phyloP scores from a whole-genome alignment of 257 asterid species.

The Capsicum chinense region DNA sequence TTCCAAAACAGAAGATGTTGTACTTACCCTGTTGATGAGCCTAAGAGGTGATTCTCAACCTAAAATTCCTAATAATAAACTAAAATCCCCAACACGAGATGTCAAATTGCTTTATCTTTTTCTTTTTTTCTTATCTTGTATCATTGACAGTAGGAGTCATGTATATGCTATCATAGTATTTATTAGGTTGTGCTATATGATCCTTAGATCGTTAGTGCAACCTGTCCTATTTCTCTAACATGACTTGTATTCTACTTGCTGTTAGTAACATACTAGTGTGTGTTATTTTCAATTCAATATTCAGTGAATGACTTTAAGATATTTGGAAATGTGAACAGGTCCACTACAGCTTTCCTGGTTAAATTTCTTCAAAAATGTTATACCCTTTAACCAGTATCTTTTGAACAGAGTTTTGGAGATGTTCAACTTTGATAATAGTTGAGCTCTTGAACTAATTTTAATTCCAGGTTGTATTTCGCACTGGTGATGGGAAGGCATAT shows the following conservation, averaged over 20 bases:
- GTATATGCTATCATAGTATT: neutral
- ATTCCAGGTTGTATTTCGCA: constrained; percentile 62
- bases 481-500: constrained; percentile 63
- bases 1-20: neutral
- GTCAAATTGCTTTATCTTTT: neutral
- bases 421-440: constrained; percentile 1
- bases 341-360: constrained; percentile 71
- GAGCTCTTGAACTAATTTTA: neutral
- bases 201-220: too few species aligned
- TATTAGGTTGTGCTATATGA: too few species aligned
- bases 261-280: neutral
- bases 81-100: neutral
- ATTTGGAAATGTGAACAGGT: constrained; percentile 46
- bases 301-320: constrained; percentile 24
- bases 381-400: constrained; percentile 9
- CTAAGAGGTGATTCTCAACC: constrained; percentile 15
- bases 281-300: constrained; percentile 18
- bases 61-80: too few species aligned
- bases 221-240: neutral
- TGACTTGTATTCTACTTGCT: neutral
- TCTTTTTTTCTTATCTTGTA: neutral
- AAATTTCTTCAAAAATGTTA: constrained; percentile 67
- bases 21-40: neutral
- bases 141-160: neutral
- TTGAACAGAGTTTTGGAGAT: neutral